Conservation (phyloP, 257 asterid genomes). For the Orobanche coerulescens region DNA sequence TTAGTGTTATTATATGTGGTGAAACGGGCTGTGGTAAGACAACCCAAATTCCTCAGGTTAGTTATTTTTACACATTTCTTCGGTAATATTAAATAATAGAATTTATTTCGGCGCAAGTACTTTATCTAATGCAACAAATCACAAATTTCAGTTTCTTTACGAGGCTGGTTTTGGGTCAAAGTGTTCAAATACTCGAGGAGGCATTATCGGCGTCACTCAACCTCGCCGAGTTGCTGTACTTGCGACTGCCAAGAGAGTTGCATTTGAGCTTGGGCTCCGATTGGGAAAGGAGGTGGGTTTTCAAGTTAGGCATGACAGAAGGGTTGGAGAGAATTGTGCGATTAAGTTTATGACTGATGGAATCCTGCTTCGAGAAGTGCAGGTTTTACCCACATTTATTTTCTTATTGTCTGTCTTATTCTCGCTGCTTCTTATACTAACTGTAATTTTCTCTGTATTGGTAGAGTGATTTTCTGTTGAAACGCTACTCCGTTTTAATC, state of each 20-base stretch:
- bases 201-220: constrained; percentile 92
- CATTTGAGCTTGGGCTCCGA: constrained; percentile 78
- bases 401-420: not conserved
- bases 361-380: constrained; percentile 94
- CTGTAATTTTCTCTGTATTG: not conserved
- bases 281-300: constrained; percentile 92
- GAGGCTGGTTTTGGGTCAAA: constrained; percentile 84
- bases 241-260: constrained; percentile 95
- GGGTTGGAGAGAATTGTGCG: constrained; percentile 68
- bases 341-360: constrained; percentile 99
- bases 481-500: constrained; percentile 74
- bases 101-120: not conserved
- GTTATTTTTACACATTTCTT: constrained; percentile 17
- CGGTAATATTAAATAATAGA: not conserved
- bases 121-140: constrained; percentile 20
- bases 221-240: constrained; percentile 98
- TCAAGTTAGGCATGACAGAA: constrained; percentile 94
- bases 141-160: constrained; percentile 69
- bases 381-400: constrained; percentile 37
- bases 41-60: constrained; percentile 98
- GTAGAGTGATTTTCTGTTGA: constrained; percentile 78
- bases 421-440: constrained; percentile 5
- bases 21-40: constrained; percentile 99
- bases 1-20: constrained; percentile 79
- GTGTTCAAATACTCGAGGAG: constrained; percentile 36